Evolutionary conservation across 2,329 filamentous ascomycete species (phyloP).

Genomic region (Atkinsonella hypoxylon): DNA sequence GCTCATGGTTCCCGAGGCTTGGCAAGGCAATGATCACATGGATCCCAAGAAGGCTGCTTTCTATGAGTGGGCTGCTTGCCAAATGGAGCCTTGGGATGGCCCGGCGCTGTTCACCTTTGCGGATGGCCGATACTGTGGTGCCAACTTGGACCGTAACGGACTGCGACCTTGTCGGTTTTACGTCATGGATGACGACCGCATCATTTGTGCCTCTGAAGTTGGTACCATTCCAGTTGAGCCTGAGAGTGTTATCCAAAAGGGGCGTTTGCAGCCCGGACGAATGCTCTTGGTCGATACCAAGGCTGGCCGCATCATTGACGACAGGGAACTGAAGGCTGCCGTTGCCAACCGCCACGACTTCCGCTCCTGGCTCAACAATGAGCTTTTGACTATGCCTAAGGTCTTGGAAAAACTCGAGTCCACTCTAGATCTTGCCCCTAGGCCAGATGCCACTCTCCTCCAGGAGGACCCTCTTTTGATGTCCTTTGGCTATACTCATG

Average conservation of each 20-base stretch:
- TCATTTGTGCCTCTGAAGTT: slow-evolving; percentile 94
- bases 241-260: slow-evolving; percentile 83
- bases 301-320: slow-evolving; percentile 82
- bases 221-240: slow-evolving; percentile 87
- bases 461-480: slow-evolving; percentile 77
- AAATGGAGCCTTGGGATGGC: slow-evolving; percentile 99
- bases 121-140: slow-evolving; percentile 91
- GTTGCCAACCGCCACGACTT: slow-evolving; percentile 85
- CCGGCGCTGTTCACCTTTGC: slow-evolving; percentile 95
- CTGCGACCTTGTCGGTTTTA: slow-evolving; percentile 94
- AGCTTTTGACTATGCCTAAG: slow-evolving; percentile 70
- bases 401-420: slow-evolving; percentile 53
- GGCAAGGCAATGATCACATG: slow-evolving; percentile 88
- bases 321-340: slow-evolving; percentile 79
- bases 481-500: slow-evolving; percentile 87
- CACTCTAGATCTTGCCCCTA: slow-evolving; percentile 50
- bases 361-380: slow-evolving; percentile 72
- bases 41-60: slow-evolving; percentile 93
- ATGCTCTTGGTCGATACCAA: slow-evolving; percentile 94
- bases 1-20: slow-evolving; percentile 97
- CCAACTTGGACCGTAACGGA: slow-evolving; percentile 92
- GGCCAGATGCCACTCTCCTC: slow-evolving; percentile 56
- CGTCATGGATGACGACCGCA: slow-evolving; percentile 90
- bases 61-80: slow-evolving; percentile 96
- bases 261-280: slow-evolving; percentile 82